These are phyloP conservation scores for Coprinopsis strossmayeri DNA, from an alignment of 768 basidiomycete species.

Conservation along the genomic window DNA sequence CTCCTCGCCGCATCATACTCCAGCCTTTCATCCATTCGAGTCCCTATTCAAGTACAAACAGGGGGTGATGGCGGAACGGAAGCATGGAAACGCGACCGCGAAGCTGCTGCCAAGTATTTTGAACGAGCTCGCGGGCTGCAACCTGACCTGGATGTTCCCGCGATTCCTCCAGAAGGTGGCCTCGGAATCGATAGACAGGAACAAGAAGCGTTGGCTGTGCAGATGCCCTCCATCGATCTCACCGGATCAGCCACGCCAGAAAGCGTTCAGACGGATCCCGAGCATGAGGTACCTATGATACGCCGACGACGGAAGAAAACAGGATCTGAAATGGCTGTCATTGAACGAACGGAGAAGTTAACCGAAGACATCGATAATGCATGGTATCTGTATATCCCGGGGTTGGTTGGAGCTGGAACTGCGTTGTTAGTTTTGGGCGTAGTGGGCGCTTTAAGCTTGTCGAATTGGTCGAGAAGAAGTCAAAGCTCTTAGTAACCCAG, in stretches of 20 bases:
- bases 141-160: constrained; percentile 63
- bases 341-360: constrained; percentile 35
- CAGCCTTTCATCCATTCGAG: constrained; percentile 71
- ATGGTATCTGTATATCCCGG: constrained; percentile 78
- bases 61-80: constrained; percentile 52
- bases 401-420: constrained; percentile 78
- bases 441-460: constrained; percentile 72
- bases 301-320: constrained; percentile 50
- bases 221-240: constrained; percentile 66
- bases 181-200: constrained; percentile 14
- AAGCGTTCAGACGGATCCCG: constrained; percentile 26
- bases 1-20: constrained; percentile 70
- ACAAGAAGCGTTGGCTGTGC: constrained; percentile 45
- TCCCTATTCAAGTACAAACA: constrained; percentile 44
- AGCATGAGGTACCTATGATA: constrained; percentile 30
- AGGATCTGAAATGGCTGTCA: constrained; percentile 48
- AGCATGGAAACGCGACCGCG: constrained; percentile 71
- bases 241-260: constrained; percentile 27
- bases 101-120: constrained; percentile 64
- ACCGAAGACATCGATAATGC: constrained; percentile 59
- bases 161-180: constrained; percentile 45
- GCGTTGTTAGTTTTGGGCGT: constrained; percentile 74
- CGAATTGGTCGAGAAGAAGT: constrained; percentile 59
- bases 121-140: constrained; percentile 58
- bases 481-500: constrained; percentile 41